These are phyloP conservation scores for Colletotrichum chrysophilum DNA, from an alignment of 2,329 filamentous ascomycete genomes.

Conservation along the genomic window DNA sequence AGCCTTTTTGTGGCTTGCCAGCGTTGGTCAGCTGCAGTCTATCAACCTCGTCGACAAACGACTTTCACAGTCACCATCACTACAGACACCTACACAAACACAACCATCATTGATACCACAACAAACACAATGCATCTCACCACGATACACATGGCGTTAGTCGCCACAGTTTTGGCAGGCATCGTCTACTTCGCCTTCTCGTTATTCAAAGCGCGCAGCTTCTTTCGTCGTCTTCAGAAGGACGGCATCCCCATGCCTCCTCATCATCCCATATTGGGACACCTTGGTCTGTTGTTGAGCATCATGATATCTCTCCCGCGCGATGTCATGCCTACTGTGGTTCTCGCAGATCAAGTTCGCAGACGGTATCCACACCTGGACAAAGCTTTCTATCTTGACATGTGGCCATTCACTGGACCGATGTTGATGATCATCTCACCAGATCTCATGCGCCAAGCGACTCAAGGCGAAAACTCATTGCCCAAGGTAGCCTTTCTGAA, in stretches of 20 bases:
- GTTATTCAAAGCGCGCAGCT: not conserved
- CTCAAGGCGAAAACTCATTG: not conserved
- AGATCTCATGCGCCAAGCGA: not conserved
- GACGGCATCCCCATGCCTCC: conserved; percentile 2
- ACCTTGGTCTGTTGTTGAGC: conserved; percentile 1
- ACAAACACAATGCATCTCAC: not conserved
- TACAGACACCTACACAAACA: not conserved
- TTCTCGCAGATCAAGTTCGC: not conserved
- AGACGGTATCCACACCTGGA: not conserved
- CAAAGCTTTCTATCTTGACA: conserved; percentile 1
- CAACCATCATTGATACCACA: not conserved
- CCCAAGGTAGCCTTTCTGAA: not conserved
- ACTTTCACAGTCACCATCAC: not conserved
- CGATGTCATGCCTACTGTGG: not conserved
- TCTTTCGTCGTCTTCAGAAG: not conserved
- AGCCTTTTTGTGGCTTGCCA: not conserved
- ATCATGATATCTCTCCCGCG: not conserved
- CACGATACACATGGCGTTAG: not conserved
- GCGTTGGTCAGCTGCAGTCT: not conserved
- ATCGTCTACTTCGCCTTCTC: not conserved
- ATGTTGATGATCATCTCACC: conserved; percentile 6
- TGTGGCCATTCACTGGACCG: conserved; percentile 3
- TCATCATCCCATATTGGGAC: not conserved
- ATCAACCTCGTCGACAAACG: not conserved
- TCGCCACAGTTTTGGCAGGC: not conserved